Evolutionary conservation across 768 basidiomycete species (phyloP).

Genomic region (Phaffia australis): DNA sequence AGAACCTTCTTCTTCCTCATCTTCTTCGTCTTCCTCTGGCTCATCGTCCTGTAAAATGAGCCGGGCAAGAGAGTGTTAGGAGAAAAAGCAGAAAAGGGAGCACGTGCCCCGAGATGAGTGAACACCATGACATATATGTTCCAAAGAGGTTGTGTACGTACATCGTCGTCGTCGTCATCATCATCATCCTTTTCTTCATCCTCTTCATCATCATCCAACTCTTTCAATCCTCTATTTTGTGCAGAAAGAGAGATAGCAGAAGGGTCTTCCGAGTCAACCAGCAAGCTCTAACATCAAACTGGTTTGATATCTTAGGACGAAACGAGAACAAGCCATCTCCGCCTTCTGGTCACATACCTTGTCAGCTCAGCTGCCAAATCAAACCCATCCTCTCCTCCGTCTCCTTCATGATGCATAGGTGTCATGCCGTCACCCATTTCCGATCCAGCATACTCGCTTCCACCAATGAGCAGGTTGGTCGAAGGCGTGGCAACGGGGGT

Average conservation of each 20-base stretch:
- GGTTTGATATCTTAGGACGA: neutral
- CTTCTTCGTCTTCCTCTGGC: slow-evolving; percentile 41
- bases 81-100: neutral
- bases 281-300: neutral
- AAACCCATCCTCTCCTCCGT: slow-evolving; percentile 33
- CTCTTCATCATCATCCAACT: slow-evolving; percentile 34
- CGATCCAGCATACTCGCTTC: slow-evolving; percentile 2
- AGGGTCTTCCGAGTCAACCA: neutral
- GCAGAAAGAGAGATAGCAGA: too few relatives aligned
- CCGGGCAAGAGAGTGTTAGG: neutral
- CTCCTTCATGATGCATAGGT: slow-evolving; percentile 43
- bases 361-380: slow-evolving; percentile 22
- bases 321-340: neutral
- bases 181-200: slow-evolving; percentile 53
- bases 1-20: slow-evolving; percentile 73
- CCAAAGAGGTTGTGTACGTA: slow-evolving; percentile 39
- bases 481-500: slow-evolving; percentile 11
- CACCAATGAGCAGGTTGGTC: neutral
- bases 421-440: slow-evolving; percentile 25
- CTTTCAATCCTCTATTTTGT: slow-evolving; percentile 14
- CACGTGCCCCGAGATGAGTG: neutral
- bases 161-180: slow-evolving; percentile 47
- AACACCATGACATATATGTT: neutral
- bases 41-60: slow-evolving; percentile 39
- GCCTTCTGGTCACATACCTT: neutral